Base-by-base conservation (phyloP, 495 filamentous ascomycete genomes). In the Daldinia loculata region DNA sequence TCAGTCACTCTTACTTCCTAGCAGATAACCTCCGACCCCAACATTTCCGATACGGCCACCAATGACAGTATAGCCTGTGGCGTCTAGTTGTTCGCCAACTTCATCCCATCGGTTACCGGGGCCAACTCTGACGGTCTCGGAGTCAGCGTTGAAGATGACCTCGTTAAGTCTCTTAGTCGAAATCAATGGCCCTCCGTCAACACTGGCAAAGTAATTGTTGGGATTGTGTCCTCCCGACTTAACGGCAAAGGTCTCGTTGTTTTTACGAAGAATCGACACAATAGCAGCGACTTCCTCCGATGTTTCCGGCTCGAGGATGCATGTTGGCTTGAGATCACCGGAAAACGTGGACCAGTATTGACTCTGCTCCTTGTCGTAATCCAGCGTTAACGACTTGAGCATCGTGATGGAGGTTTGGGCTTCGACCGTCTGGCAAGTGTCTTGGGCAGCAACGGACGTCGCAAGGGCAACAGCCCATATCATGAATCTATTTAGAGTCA, bases 201-300 rank as follows among this genome's bases (percentile, higher is more conserved):
- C 84, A 70, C 85, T 88, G n/a, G 85, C 76, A 24, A 82, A 85
- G 34, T 85, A 84, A 26, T 79, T 80, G 61, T 83, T 84, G 6
- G 80, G 76, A 17, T 80, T 79, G 75, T 89, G 87, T 43, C 84
- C 84, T 14, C 85, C 85, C 2, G 83, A 82, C 53, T 85, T 86
- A 59, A 87, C 72, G 3, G 85, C 77, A 67, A 86, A 87, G 7
- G 66, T 69, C 71, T 85, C 85, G 57, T 76, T 78, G 61, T 77
- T 80, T 52, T 60, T 56, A 60, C 30, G 69, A 12, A 81, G 75
- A 29, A 79, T 73, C 5, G 70, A 72, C 29, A 82, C 41, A 57
- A 82, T 74, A 26, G 74, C 65, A 11, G 80, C 74, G 1, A 80
- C 80, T 63, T 82, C 81, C 51, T 74, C 63, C 3, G 78, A 67